Evolutionary conservation across 2,329 filamentous ascomycete genomes (phyloP).

Genomic region (Colletotrichum siamense): DNA sequence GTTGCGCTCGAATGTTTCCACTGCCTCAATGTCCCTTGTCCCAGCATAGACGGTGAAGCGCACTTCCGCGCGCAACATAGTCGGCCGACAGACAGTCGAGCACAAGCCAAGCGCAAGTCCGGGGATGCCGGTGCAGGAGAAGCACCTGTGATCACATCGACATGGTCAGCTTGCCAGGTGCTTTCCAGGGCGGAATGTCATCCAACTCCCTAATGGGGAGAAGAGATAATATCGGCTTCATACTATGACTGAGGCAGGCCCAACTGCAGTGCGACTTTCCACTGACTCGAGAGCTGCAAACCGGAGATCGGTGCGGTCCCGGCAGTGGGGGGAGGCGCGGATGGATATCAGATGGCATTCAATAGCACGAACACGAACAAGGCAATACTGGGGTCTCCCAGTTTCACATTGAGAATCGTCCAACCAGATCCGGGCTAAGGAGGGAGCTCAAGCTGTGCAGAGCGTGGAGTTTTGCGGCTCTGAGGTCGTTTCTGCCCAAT

Average conservation of each 20-base stretch:
- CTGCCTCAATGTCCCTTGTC: neutral
- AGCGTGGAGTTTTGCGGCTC: slow-evolving; percentile 10
- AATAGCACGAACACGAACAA: slow-evolving; percentile 2
- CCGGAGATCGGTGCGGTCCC: neutral
- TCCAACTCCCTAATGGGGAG: neutral
- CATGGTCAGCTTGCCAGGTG: neutral
- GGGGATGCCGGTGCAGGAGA: neutral
- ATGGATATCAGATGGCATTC: neutral
- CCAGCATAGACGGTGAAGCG: neutral
- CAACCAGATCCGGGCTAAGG: neutral
- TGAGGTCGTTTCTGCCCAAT: neutral
- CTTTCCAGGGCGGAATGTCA: neutral
- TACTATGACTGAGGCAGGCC: neutral
- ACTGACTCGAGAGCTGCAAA: slow-evolving; percentile 1
- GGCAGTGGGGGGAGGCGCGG: slow-evolving; percentile 1
- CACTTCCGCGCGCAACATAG: neutral
- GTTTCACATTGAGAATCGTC: slow-evolving; percentile 15
- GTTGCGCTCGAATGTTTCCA: neutral
- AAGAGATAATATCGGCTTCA: neutral
- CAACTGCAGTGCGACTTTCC: neutral
- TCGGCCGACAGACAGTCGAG: neutral
- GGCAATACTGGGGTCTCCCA: neutral
- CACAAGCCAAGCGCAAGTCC: neutral
- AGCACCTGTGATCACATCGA: neutral
- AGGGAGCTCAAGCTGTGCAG: neutral